Conservation (phyloP, 495 filamentous ascomycete species). For the Bacidia gigantensis region DNA sequence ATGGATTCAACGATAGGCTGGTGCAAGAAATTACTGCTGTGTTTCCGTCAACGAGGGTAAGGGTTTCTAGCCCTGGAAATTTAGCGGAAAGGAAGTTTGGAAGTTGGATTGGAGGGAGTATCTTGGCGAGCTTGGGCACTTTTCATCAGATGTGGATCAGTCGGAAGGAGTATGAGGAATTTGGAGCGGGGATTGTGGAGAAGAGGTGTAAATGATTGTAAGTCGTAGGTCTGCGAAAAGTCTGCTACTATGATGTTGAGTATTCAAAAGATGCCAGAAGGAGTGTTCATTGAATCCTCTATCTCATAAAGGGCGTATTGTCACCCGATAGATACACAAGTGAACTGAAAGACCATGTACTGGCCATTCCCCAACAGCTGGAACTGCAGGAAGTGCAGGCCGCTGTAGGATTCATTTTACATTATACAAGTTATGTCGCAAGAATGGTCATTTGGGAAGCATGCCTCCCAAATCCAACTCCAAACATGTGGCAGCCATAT, state of each 20-base stretch:
- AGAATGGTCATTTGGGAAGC: too few species aligned
- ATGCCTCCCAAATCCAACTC: too few species aligned
- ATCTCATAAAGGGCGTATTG: not conserved
- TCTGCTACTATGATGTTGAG: too few species aligned
- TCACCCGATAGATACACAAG: not conserved
- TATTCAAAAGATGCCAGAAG: too few species aligned
- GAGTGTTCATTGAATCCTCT: not conserved
- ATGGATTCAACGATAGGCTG: conserved; percentile 80
- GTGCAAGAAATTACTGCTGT: conserved; percentile 64
- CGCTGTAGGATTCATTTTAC: not conserved
- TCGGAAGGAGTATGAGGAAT: conserved; percentile 49
- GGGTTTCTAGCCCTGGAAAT: conserved; percentile 72
- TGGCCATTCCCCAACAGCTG: not conserved
- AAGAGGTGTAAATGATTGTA: conserved; percentile 41
- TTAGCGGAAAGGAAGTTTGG: conserved; percentile 78
- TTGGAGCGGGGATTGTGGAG: conserved; percentile 45
- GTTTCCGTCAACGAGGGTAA: conserved; percentile 70
- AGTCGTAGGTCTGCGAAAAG: too few species aligned
- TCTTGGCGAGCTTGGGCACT: conserved; percentile 88
- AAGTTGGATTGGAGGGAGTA: conserved; percentile 92
- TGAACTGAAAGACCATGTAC: not conserved
- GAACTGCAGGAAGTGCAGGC: too few species aligned
- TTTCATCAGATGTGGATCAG: conserved; percentile 99
- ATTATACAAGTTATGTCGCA: not conserved
- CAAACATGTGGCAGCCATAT: not conserved